These are phyloP conservation scores for Coniochaeta pulveracea DNA, from an alignment of 2,329 filamentous ascomycete genomes.

Conservation along the genomic window DNA sequence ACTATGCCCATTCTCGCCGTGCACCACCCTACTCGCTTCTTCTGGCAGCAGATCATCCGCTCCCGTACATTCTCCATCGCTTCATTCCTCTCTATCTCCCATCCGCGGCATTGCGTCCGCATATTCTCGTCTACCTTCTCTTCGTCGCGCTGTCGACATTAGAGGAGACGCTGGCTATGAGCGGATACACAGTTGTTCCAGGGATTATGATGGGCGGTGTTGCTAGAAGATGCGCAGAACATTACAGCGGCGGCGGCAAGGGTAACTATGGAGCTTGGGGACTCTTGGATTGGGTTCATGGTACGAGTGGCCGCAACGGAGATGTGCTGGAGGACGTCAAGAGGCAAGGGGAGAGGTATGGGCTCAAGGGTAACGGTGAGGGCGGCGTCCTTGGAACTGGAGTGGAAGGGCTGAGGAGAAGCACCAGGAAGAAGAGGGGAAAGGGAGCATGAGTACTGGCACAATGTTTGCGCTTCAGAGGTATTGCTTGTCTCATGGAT, in stretches of 20 bases:
- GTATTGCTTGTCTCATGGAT: too few species aligned
- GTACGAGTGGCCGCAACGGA: slow-evolving; percentile 38
- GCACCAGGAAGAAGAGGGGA: slow-evolving; percentile 11
- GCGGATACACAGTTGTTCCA: slow-evolving; percentile 51
- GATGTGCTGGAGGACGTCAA: slow-evolving; percentile 42
- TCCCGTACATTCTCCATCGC: slow-evolving; percentile 49
- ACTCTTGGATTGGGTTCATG: slow-evolving; percentile 49
- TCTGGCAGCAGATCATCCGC: slow-evolving; percentile 57
- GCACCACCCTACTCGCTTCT: slow-evolving; percentile 50
- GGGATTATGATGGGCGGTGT: slow-evolving; percentile 42
- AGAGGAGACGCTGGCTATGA: slow-evolving; percentile 56
- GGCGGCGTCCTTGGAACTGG: slow-evolving; percentile 22
- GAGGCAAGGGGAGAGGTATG: slow-evolving; percentile 43
- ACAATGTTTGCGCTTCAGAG: too few species aligned
- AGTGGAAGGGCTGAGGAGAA: slow-evolving; percentile 19
- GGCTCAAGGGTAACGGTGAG: slow-evolving; percentile 28
- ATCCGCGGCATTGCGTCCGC: slow-evolving; percentile 49
- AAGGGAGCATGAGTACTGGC: too few species aligned
- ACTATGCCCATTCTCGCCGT: slow-evolving; percentile 38
- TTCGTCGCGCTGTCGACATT: slow-evolving; percentile 51
- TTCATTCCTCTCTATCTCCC: slow-evolving; percentile 57
- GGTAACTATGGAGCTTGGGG: slow-evolving; percentile 55
- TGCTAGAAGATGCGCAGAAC: slow-evolving; percentile 14
- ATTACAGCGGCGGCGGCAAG: slow-evolving; percentile 26
- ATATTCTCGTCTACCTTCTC: slow-evolving; percentile 61